These are phyloP conservation scores for Talaromyces sp. DNA, from an alignment of 2,329 filamentous ascomycete species.

Conservation along the genomic window DNA sequence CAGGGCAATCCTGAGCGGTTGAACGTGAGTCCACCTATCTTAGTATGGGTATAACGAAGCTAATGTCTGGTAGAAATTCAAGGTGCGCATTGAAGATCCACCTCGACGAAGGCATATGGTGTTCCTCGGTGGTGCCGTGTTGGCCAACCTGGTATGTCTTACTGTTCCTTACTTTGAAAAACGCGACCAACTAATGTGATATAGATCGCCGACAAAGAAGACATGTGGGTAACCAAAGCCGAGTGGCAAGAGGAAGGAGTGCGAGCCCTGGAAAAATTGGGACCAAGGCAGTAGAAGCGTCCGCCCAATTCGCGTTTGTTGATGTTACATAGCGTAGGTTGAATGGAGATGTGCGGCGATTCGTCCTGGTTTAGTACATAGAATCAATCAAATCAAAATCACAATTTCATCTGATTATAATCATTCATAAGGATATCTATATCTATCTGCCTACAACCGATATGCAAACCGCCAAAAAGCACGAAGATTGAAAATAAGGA, in stretches of 20 bases:
- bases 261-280: conserved; percentile 83
- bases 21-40: conserved; percentile 50
- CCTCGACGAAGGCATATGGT: conserved; percentile 97
- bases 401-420: neutral
- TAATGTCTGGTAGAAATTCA: conserved; percentile 71
- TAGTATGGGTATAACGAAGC: neutral
- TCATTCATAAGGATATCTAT: neutral
- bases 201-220: conserved; percentile 93
- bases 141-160: conserved; percentile 79
- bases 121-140: conserved; percentile 93
- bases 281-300: conserved; percentile 63
- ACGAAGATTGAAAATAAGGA: neutral
- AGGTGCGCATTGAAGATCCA: conserved; percentile 97
- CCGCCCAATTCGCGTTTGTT: neutral
- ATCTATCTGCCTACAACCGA: neutral
- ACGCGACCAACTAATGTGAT: neutral
- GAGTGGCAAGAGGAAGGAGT: conserved; percentile 95
- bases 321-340: conserved; percentile 17
- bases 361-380: conserved; percentile 13
- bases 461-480: neutral
- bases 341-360: conserved; percentile 1
- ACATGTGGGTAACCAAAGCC: conserved; percentile 97
- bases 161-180: neutral
- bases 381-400: conserved; percentile 13
- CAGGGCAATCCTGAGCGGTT: conserved; percentile 88